Base-by-base conservation (phyloP, 83 land plant species). In the Diphasiastrum complanatum region DNA sequence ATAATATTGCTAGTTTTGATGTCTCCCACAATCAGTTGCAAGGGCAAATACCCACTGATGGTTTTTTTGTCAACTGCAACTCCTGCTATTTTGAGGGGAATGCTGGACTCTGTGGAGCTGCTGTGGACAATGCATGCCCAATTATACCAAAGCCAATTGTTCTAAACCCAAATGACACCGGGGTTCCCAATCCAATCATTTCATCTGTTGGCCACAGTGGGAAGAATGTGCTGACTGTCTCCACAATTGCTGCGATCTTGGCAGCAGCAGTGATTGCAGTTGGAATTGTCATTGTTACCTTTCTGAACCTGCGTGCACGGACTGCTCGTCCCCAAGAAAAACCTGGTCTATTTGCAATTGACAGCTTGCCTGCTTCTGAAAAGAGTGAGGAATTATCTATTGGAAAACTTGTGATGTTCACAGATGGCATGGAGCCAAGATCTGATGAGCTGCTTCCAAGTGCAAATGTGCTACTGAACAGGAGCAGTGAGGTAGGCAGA, bases 71-170 rank as follows among this genome's bases (percentile, higher is more conserved):
- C 14, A n/a, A 27, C 6, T 27, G 26, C 11, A 27, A 55, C 19
- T 18, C 30, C 0, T 27, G 59, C 19, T 55, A 31, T 1, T 55
- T 27, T 27, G 59, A 16, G 11, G 59, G 59, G 27, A 55, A 55
- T 1, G 34, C 1, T 25, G 16, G 35, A 6, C 35, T 55, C 11
- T 55, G 59, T 27, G 59, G 59, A 20, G 34, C 59, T 12, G 34
- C 34, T 11, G 16, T 55, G 11, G 16, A 27, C 10, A 27, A 20
- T 5, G 59, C 34, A 11, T 55, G 59, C 19, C 59, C 59, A 24
- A 14, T 35, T 10, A 32, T 55, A 24, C 59, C 59, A 55, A 55
- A 55, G 31, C 59, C 59, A 30, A 55, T 55, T 11, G 59, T 55
- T 19, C 35, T 55, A 12, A 55, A 55, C 19, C 59, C 59, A 26